phyloP scores from a whole-genome alignment of 1,284 basidiomycete genomes.

The Heimioporus punctisporus region DNA sequence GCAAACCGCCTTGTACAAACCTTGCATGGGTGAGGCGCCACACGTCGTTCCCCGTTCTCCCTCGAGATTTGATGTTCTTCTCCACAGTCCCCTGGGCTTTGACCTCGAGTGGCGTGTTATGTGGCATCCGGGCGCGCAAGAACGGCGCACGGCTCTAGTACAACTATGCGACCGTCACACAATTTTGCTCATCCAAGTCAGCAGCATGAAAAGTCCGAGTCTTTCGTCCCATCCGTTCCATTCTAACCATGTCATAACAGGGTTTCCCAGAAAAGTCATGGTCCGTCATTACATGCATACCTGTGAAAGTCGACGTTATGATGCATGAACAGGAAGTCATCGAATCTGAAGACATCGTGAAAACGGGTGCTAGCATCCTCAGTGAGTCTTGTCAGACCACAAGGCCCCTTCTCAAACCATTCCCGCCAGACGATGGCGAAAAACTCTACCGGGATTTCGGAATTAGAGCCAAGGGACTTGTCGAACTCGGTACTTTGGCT shows the following conservation, averaged over 20 bases:
- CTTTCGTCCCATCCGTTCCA: not conserved
- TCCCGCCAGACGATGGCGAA: constrained; percentile 54
- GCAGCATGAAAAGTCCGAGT: constrained; percentile 50
- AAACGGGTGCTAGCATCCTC: constrained; percentile 63
- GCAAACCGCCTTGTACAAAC: constrained; percentile 43
- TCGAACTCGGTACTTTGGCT: constrained; percentile 59
- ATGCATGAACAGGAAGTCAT: constrained; percentile 43
- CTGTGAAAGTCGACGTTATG: not conserved
- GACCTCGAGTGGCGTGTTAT: constrained; percentile 63
- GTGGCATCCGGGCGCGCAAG: constrained; percentile 30
- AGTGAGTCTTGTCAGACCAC: constrained; percentile 39
- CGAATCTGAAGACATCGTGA: constrained; percentile 46
- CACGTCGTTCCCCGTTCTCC: not conserved
- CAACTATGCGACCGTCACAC: constrained; percentile 50
- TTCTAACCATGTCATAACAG: constrained; percentile 20
- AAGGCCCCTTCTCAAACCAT: not conserved
- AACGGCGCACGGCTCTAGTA: constrained; percentile 50
- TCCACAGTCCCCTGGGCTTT: constrained; percentile 52
- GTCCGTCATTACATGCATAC: constrained; percentile 6
- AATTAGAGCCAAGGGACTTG: constrained; percentile 49
- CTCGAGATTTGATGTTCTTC: not conserved
- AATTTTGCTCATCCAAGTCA: constrained; percentile 60
- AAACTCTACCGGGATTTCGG: constrained; percentile 65
- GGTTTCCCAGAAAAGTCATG: constrained; percentile 46
- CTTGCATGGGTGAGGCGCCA: constrained; percentile 43